phyloP scores from a whole-genome alignment of 495 filamentous ascomycete genomes.

The Tuber umbilicatum region DNA sequence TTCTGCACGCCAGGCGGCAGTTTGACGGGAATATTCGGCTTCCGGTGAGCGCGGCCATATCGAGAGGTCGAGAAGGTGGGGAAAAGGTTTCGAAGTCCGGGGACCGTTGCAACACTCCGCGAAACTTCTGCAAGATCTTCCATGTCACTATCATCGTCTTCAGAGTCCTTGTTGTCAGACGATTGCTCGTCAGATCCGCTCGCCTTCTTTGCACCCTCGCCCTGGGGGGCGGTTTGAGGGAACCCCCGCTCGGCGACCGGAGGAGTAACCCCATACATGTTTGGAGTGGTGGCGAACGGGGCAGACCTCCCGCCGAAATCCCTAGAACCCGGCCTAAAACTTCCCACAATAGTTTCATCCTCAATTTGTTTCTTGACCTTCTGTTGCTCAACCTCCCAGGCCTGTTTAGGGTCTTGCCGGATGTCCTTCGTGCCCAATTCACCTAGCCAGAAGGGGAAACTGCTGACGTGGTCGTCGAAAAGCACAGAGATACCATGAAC shows the following conservation, averaged over 20 bases:
- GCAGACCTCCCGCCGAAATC: constrained; percentile 35
- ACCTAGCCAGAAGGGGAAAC: constrained; percentile 88
- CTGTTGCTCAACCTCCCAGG: constrained; percentile 82
- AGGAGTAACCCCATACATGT: constrained; percentile 22
- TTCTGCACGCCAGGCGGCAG: constrained; percentile 82
- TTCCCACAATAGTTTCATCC: constrained; percentile 82
- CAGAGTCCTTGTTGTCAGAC: constrained; percentile 27
- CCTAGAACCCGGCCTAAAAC: constrained; percentile 55
- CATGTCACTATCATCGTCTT: constrained; percentile 24
- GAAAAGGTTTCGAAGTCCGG: constrained; percentile 54
- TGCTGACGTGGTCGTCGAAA: constrained; percentile 95
- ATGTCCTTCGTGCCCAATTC: constrained; percentile 80
- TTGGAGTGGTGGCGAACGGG: constrained; percentile 17
- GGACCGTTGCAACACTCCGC: constrained; percentile 24
- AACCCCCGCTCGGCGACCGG: constrained; percentile 21
- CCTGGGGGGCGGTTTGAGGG: constrained; percentile 20
- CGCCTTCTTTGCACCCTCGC: constrained; percentile 13
- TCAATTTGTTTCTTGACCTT: constrained; percentile 66
- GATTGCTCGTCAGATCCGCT: constrained; percentile 10
- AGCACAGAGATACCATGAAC: constrained; percentile 84
- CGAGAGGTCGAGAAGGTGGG: constrained; percentile 68
- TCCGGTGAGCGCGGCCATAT: constrained; percentile 47
- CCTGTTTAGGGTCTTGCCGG: constrained; percentile 78
- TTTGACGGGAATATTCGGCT: constrained; percentile 32
- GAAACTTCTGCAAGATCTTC: constrained; percentile 33